Base-by-base conservation (phyloP, 495 filamentous ascomycete species). In the Hypoxylon intermedium region DNA sequence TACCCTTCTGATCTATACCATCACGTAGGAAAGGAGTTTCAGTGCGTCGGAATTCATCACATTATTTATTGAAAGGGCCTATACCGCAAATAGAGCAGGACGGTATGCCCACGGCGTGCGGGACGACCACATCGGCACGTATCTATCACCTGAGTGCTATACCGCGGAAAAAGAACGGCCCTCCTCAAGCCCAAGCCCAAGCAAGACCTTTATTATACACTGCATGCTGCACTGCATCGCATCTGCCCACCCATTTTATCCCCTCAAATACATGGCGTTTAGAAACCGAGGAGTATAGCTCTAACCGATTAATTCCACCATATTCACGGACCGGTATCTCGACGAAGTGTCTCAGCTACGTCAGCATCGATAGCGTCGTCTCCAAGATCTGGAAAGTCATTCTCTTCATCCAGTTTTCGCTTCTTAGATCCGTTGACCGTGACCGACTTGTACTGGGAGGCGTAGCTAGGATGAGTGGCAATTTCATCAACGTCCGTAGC, bases 301-400 rank as follows among this genome's bases (percentile, higher is more conserved):
- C 3, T 18, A 6, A 30, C 15, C 4, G 12, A 2, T 33, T 61
- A 6, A 52, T 33, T 4, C 46, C 53, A 33, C 18, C 36, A 38
- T 38, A 6, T 2, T 19, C 7, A 38, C 7, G 36, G 18, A 9
- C 36, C 49, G 34, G 72, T 76, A 15, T 79, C 79, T 57, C 85
- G 82, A 47, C 85, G 81, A 55, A 95, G 76, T 72, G 93, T 83
- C 55, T 91, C 88, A n/a, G 87, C 86, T 26, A 95, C 89, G 72
- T 93, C 91, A 0, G 88, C 86, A 67, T 95, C 91, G 60, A 95
- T 77, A 23, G 86, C 91, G 58, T 85, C 87, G 64, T 88, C 78
- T 0, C 85, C 89, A 45, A 91, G 84, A 46, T 87, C 83, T 3
- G 85, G 84, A 62, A 90, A 89, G 28, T 89, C 88, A 38, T 86